Evolutionary conservation across 164 flowering plant species (phyloP).

Genomic region (Macadamia tetraphylla): DNA sequence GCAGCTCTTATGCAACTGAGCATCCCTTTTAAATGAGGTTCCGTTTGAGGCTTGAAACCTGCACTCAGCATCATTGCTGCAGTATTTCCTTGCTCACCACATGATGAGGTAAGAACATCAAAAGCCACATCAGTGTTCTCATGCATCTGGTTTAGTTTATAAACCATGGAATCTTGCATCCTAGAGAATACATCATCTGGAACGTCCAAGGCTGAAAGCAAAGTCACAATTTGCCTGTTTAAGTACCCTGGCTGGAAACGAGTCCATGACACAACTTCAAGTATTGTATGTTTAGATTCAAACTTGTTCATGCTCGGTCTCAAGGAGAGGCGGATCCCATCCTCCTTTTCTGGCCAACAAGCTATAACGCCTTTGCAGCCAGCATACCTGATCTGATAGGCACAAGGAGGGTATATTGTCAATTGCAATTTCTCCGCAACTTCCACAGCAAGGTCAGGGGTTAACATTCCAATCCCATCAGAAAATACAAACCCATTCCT

Average conservation of each 20-base stretch:
- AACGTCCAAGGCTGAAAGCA: constrained; percentile 72
- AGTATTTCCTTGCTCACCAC: constrained; percentile 72
- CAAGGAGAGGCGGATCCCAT: constrained; percentile 47
- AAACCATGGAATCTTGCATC: constrained; percentile 78
- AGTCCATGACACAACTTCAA: constrained; percentile 90
- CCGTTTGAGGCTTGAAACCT: constrained; percentile 73
- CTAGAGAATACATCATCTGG: constrained; percentile 58
- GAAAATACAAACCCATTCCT: constrained; percentile 74
- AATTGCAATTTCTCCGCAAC: constrained; percentile 66
- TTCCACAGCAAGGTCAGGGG: constrained; percentile 75
- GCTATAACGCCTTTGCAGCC: constrained; percentile 96
- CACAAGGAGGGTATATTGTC: constrained; percentile 57
- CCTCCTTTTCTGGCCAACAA: constrained; percentile 65
- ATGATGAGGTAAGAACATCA: constrained; percentile 70
- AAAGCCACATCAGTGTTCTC: constrained; percentile 67
- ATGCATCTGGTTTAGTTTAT: constrained; percentile 52
- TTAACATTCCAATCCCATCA: constrained; percentile 86
- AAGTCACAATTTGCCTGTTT: constrained; percentile 76
- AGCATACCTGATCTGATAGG: constrained; percentile 87
- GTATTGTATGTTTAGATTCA: constrained; percentile 48
- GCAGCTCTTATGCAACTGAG: constrained; percentile 68
- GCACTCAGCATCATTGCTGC: constrained; percentile 91
- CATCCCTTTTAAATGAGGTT: constrained; percentile 85
- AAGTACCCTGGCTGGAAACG: constrained; percentile 92
- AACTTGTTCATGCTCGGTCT: constrained; percentile 91